Evolutionary conservation across 208 protist species (phyloP), one percentile per base, ranked within the genome.

Genomic region (Herpetomonas samuelpessoai): DNA sequence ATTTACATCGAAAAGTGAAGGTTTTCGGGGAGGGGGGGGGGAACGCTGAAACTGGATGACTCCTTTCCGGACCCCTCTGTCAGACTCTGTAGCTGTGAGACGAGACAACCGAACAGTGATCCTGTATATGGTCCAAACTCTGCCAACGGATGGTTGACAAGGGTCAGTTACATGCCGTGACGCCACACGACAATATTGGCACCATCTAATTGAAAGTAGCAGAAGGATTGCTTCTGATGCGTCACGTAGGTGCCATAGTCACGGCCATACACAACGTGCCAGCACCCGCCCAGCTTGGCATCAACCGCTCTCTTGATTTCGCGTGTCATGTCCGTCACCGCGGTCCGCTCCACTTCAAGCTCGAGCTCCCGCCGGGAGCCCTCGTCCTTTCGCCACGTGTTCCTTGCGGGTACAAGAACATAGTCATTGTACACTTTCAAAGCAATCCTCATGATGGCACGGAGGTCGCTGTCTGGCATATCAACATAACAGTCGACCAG

Each of bases 311-410:
- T 74, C 49, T 89, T 87, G 31, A 94, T 86, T 48, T 79, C 66
- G 31, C 83, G 60, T 0, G 83, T 81, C 38, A 94, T 86, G 52
- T 82, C 74, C 21, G 75, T 48, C 62, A 91, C 30, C 12, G 63
- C 65, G 10, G 84, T 88, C 27, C 88, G 83, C 66, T 94, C 83
- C 1, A 91, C 74, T 22, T 94, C 88, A 2, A 81, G 71, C 68
- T 94, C 81, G 9, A 94, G 59, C 63, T 91, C 84, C 3, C 76
- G 71, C 14, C 70, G 65, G n/a, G 81, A 68, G 16, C 84, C 88
- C 55, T 90, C 82, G 41, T 91, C 84, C 62, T 94, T 94, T 7
- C 84, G 53, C 84, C 88, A 94, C 18, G 88, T 91, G n/a, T 69
- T 90, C 14, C 75, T 79, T 2, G 88, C 90, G 7, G 88, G 83